Evolutionary conservation across 148 eudicot genomes (phyloP).

Genomic region (Vaccinium myrtillus): DNA sequence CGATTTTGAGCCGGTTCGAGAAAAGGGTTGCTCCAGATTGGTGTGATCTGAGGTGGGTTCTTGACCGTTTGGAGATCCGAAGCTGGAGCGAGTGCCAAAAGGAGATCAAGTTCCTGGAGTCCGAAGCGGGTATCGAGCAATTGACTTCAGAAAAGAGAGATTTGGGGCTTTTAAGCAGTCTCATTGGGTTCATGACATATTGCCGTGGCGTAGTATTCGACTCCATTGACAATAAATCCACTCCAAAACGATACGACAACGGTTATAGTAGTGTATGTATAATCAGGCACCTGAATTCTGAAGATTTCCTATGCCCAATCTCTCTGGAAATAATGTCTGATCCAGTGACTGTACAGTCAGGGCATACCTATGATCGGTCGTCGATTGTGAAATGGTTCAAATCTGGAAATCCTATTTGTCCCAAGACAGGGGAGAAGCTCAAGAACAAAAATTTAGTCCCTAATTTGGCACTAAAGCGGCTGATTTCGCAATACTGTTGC

Average conservation of each 20-base stretch:
- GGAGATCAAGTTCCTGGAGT: constrained; percentile 60
- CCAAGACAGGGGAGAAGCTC: constrained; percentile 71
- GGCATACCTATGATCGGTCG: constrained; percentile 77
- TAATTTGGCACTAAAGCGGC: constrained; percentile 52
- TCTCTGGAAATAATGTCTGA: constrained; percentile 80
- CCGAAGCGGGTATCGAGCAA: constrained; percentile 38
- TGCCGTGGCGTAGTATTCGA: constrained; percentile 55
- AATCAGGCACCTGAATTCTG: constrained; percentile 42
- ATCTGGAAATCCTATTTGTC: constrained; percentile 65
- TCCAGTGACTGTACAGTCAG: constrained; percentile 72
- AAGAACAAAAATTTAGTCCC: constrained; percentile 48
- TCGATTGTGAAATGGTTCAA: constrained; percentile 76
- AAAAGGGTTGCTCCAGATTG: constrained; percentile 46
- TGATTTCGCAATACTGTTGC: constrained; percentile 46
- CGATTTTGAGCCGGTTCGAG: constrained; percentile 39
- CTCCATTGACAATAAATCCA: constrained; percentile 15
- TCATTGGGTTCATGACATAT: constrained; percentile 56
- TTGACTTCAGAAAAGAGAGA: constrained; percentile 30
- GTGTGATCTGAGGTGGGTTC: constrained; percentile 42
- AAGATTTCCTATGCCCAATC: constrained; percentile 83
- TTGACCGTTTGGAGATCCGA: constrained; percentile 51
- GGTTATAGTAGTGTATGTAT: background rate
- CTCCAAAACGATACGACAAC: background rate
- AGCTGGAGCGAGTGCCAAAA: constrained; percentile 61
- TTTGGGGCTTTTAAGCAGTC: constrained; percentile 27